These are phyloP conservation scores for Pichia sp. DNA, from an alignment of 1,139 yeast genomes.

Conservation along the genomic window DNA sequence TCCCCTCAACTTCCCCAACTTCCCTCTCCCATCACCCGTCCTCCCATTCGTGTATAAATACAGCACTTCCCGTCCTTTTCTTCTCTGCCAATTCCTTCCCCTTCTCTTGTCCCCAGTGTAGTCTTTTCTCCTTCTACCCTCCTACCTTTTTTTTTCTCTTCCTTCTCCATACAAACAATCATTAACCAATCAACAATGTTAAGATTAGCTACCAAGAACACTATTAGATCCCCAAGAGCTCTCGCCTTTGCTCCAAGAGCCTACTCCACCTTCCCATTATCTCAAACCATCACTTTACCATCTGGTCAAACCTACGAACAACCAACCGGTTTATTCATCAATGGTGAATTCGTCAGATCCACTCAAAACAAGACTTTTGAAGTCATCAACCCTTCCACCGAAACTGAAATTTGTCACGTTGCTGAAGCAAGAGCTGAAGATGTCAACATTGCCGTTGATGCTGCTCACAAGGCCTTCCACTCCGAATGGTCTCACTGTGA, in stretches of 20 bases:
- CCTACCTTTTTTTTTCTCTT: background rate
- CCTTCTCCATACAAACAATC: background rate
- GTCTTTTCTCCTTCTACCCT: background rate
- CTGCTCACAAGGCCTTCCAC: conserved; percentile 59
- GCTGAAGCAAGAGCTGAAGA: conserved; percentile 62
- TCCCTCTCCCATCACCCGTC: conserved; percentile 3
- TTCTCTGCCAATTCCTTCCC: background rate
- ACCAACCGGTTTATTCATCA: conserved; percentile 81
- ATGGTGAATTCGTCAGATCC: conserved; percentile 72
- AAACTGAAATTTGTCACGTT: conserved; percentile 54
- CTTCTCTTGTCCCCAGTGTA: background rate
- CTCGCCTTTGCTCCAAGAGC: conserved; percentile 22
- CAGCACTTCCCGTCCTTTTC: background rate
- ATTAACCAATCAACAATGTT: conserved; percentile 17
- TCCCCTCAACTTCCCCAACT: background rate
- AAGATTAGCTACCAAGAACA: conserved; percentile 16
- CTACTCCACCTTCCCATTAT: conserved; percentile 31
- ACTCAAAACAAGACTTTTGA: conserved; percentile 59
- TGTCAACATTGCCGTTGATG: conserved; percentile 62
- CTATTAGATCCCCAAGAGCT: conserved; percentile 8
- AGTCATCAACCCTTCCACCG: conserved; percentile 64
- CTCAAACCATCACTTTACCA: conserved; percentile 31
- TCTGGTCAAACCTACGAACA: conserved; percentile 41
- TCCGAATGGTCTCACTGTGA: conserved; percentile 40
- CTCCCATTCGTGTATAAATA: no score